phyloP scores from a whole-genome alignment of 306 rosid genomes.

The Citrullus amarus region DNA sequence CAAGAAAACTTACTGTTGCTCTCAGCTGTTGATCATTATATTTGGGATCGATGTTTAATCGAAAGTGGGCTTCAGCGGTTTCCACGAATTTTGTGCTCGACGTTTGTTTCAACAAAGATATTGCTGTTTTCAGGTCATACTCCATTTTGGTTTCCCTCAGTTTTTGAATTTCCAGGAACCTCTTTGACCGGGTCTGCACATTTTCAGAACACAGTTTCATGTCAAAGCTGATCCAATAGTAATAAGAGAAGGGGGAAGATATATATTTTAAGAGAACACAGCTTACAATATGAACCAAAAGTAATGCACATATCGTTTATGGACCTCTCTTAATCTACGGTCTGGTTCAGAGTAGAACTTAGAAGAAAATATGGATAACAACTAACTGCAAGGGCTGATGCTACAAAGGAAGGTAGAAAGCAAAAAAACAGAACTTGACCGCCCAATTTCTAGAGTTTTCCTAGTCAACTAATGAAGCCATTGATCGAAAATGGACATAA shows the following conservation, averaged over 20 bases:
- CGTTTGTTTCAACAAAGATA: slow-evolving; percentile 63
- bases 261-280: neutral
- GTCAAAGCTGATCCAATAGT: neutral
- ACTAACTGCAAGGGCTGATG: neutral
- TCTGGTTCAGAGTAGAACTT: neutral
- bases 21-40: slow-evolving; percentile 95
- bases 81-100: slow-evolving; percentile 69
- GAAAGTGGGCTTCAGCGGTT: slow-evolving; percentile 96
- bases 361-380: neutral
- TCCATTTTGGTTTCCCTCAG: slow-evolving; percentile 78
- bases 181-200: slow-evolving; percentile 66
- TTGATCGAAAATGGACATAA: neutral
- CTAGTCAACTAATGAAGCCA: neutral
- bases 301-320: neutral
- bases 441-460: neutral
- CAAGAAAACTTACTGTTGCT: slow-evolving; percentile 71
- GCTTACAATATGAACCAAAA: neutral
- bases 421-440: neutral
- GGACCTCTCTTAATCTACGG: neutral
- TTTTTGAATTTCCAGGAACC: slow-evolving; percentile 91
- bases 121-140: slow-evolving; percentile 64
- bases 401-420: neutral
- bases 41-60: slow-evolving; percentile 94
- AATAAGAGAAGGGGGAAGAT: neutral
- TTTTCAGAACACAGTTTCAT: neutral